These are phyloP conservation scores for Termitomyces sp. DNA, from an alignment of 768 basidiomycete genomes.

Conservation along the genomic window DNA sequence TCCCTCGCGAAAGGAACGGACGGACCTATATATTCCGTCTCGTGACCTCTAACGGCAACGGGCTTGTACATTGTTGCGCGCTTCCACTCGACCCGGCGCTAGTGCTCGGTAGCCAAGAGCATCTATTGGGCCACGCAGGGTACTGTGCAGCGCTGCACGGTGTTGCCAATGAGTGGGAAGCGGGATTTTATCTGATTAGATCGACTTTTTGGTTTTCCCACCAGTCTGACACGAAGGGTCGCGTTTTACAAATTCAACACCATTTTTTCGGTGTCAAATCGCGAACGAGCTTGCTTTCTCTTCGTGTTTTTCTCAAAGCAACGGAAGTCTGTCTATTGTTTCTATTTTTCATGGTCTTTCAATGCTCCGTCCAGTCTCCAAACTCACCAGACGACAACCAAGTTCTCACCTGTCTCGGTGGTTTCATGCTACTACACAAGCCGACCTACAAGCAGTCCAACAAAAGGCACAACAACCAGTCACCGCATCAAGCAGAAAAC, in stretches of 20 bases:
- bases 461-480: constrained; percentile 14
- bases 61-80: constrained; percentile 4
- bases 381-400: constrained; percentile 21
- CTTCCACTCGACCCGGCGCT: background rate
- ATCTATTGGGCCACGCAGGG: background rate
- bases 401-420: constrained; percentile 30
- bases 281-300: background rate
- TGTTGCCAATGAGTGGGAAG: too few species aligned
- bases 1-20: constrained; percentile 17
- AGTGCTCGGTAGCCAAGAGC: background rate
- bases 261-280: constrained; percentile 4
- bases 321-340: background rate
- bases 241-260: constrained; percentile 3
- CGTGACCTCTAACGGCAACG: constrained; percentile 9
- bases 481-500: constrained; percentile 5
- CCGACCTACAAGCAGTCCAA: constrained; percentile 20
- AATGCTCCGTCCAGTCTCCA: constrained; percentile 23
- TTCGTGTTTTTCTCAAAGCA: background rate
- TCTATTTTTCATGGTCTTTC: constrained; percentile 20
- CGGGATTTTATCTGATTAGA: constrained; percentile 18
- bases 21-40: constrained; percentile 13
- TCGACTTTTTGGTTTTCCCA: constrained; percentile 9
- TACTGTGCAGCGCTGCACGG: background rate
- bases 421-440: constrained; percentile 27
- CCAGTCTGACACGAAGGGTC: background rate